Evolutionary conservation across 768 basidiomycete genomes (phyloP).

Genomic region (Boletus tylopilopsis): DNA sequence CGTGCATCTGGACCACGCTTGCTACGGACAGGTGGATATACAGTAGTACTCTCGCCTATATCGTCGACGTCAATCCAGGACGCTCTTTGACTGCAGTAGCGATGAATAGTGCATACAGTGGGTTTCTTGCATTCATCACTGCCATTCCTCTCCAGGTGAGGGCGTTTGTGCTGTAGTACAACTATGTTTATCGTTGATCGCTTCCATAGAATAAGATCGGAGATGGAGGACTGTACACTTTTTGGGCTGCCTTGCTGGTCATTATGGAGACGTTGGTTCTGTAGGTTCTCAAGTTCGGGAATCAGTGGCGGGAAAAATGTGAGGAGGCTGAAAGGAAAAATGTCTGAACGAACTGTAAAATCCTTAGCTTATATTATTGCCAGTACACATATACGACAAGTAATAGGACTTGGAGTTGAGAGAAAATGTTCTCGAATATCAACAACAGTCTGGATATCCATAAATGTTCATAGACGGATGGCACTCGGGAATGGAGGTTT

Average conservation of each 20-base stretch:
- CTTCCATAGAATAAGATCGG: conserved; percentile 18
- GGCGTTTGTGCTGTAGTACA: not conserved
- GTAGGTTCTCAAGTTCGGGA: conserved; percentile 57
- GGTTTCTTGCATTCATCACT: conserved; percentile 63
- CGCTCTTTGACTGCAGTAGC: conserved; percentile 77
- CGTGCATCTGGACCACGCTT: not conserved
- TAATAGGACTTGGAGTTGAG: not conserved
- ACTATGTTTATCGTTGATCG: not conserved
- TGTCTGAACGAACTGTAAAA: not conserved
- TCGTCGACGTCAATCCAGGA: conserved; percentile 84
- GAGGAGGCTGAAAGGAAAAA: conserved; percentile 39
- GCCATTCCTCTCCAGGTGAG: conserved; percentile 65
- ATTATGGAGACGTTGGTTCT: conserved; percentile 51
- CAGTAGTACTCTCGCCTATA: conserved; percentile 71
- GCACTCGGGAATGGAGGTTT: conserved; percentile 1
- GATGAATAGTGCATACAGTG: conserved; percentile 72
- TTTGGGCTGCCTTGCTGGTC: conserved; percentile 52
- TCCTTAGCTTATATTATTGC: conserved; percentile 1
- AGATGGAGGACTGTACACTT: conserved; percentile 29
- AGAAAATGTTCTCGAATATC: not conserved
- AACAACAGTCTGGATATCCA: too few relatives aligned
- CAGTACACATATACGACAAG: not conserved
- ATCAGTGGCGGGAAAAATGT: conserved; percentile 51
- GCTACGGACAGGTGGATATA: conserved; percentile 46
- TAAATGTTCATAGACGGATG: too few relatives aligned